Percentiles rank a stretch among this genome's conserved stretches.
phyloP scores from a whole-genome alignment of 306 rosid species.

The Senna tora region DNA sequence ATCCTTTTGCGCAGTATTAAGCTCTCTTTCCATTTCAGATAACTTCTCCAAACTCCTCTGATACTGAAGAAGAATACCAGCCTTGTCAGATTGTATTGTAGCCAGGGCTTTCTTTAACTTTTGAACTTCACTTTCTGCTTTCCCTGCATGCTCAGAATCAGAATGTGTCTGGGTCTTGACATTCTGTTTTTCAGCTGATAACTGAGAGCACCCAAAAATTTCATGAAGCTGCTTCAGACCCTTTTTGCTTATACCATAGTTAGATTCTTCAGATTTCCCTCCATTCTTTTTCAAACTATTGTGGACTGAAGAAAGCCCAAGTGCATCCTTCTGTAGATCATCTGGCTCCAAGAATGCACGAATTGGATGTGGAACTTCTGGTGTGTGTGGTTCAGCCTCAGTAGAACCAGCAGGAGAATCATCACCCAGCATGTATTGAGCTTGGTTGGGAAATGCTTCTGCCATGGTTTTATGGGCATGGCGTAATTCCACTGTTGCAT shows the following conservation, averaged over 20 bases:
- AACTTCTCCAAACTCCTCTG: conserved; percentile 72
- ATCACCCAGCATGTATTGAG: conserved; percentile 59
- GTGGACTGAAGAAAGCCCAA: conserved; percentile 52
- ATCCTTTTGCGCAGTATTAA: conserved; percentile 53
- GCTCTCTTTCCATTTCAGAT: conserved; percentile 67
- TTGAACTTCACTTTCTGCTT: conserved; percentile 70
- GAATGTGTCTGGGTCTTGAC: conserved; percentile 45
- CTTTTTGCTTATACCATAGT: conserved; percentile 52
- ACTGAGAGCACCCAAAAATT: conserved; percentile 49
- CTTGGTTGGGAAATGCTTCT: conserved; percentile 87
- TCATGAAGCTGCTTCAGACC: conserved; percentile 80
- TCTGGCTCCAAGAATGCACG: conserved; percentile 55
- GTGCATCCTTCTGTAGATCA: conserved; percentile 58
- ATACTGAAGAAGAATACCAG: conserved; percentile 69
- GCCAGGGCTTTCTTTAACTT: conserved; percentile 59
- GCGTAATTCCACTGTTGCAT: conserved; percentile 93
- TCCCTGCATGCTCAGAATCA: conserved; percentile 56
- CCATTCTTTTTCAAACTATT: conserved; percentile 43
- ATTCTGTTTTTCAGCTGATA: conserved; percentile 54
- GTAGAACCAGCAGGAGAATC: conserved; percentile 68
- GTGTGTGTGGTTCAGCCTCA: conserved; percentile 61
- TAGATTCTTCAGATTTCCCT: conserved; percentile 49
- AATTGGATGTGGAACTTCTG: conserved; percentile 59
- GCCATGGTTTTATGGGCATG: conserved; percentile 97
- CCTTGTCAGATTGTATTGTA: conserved; percentile 78